Evolutionary conservation across 2,329 filamentous ascomycete species (phyloP).

Genomic region (Elsinoe perseae): DNA sequence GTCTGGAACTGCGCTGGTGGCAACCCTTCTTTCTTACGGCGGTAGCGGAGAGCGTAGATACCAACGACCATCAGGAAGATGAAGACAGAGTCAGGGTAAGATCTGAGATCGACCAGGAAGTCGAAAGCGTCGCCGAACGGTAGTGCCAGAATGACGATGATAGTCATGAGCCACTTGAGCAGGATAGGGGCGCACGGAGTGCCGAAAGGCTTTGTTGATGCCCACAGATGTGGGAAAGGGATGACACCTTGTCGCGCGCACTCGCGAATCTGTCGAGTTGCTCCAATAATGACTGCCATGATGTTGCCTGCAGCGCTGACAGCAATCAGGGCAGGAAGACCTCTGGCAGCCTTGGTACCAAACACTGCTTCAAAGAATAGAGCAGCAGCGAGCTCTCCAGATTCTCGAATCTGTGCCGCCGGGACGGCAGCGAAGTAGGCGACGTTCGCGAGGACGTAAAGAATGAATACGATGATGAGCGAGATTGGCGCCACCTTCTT

Average conservation of each 20-base stretch:
- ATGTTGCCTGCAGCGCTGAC: slow-evolving; percentile 62
- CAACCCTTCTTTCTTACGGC: neutral
- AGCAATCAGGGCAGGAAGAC: slow-evolving; percentile 57
- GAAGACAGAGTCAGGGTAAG: slow-evolving; percentile 46
- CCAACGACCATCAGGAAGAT: slow-evolving; percentile 51
- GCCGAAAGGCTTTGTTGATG: slow-evolving; percentile 57
- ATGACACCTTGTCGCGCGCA: slow-evolving; percentile 58
- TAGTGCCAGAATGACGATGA: slow-evolving; percentile 59
- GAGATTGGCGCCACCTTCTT: neutral
- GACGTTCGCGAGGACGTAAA: slow-evolving; percentile 46
- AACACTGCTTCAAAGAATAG: slow-evolving; percentile 55
- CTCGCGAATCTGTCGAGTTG: slow-evolving; percentile 58
- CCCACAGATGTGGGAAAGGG: slow-evolving; percentile 55
- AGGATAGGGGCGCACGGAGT: slow-evolving; percentile 56
- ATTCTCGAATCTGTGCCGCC: slow-evolving; percentile 47
- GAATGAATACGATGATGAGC: neutral
- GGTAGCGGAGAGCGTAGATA: slow-evolving; percentile 51
- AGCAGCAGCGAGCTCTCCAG: slow-evolving; percentile 48
- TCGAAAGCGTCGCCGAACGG: slow-evolving; percentile 61
- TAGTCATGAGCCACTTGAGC: slow-evolving; percentile 56
- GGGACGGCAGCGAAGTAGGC: slow-evolving; percentile 54
- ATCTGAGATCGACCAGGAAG: slow-evolving; percentile 53
- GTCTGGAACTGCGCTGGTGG: neutral
- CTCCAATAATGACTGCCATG: slow-evolving; percentile 59
- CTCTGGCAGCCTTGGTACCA: slow-evolving; percentile 45